Base-by-base conservation (phyloP, 169 alveolate genomes). In the Theileria orientalis region DNA sequence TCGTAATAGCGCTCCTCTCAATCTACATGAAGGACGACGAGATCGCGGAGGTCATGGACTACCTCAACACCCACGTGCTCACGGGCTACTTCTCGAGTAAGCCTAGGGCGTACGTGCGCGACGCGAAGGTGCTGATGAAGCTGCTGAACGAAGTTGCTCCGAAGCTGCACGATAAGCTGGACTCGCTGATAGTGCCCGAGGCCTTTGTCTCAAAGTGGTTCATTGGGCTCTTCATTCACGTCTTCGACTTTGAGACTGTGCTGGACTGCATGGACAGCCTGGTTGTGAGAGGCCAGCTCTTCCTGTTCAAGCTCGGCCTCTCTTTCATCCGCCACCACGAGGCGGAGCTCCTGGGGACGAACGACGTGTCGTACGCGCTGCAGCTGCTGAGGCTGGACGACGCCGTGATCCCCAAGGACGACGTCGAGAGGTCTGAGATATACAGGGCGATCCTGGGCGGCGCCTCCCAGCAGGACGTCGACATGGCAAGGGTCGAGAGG, bases 131-230 rank as follows among this genome's bases (percentile, higher is more conserved):
- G 33, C 74, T 90, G 37, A 83, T 90, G 86, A 73, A 75, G 56
- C 79, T 85, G 19, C 73, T 90, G 83, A 72, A 85, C 57, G 60
- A 67, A 41, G 75, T 83, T 33, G 63, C 85, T 66, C 76, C 71
- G 32, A 69, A 76, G 69, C 74, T 85, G 33, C 72, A 70, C 56
- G 66, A 82, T n/a, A 87, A 83, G 44, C 29, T 90, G 61, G 67
- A 82, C 49, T 77, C 74, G 19, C 83, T 85, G 29, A 68, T 90
- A 41, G 84, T 87, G n/a, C 94, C 94, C 19, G 92, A 90, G 76
- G 87, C 94, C 23, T 90, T 85, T 68, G 90, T 83, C 61, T 90
- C 94, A 11, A 90, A 90, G 64, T 90, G 94, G 94, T 90, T 90
- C 85, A 90, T 90, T 29, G 94, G 91, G 27, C 57, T 90, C 59